These are phyloP conservation scores for Corymbia maculata DNA, from an alignment of 345 rosid genomes.

Conservation along the genomic window DNA sequence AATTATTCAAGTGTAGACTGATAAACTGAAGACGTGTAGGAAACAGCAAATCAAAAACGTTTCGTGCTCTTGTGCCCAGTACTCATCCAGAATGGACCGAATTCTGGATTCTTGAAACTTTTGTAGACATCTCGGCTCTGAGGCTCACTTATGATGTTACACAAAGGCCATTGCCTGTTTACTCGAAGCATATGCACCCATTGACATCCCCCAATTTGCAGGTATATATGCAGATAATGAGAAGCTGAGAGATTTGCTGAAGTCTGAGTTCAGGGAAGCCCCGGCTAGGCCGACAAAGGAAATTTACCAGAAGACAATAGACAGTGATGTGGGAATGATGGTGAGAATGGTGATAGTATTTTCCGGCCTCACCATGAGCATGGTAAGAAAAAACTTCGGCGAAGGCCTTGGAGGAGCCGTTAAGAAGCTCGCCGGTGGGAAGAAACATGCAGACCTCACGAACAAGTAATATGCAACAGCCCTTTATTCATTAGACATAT, in stretches of 20 bases:
- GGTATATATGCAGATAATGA: conserved; percentile 30
- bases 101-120: neutral
- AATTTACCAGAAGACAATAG: conserved; percentile 25
- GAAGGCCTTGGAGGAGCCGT: conserved; percentile 35
- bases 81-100: neutral
- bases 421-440: conserved; percentile 28
- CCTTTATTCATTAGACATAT: neutral
- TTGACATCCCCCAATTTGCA: conserved; percentile 5
- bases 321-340: conserved; percentile 25
- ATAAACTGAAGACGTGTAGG: neutral
- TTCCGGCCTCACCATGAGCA: conserved; percentile 30
- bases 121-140: neutral
- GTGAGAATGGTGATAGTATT: conserved; percentile 33
- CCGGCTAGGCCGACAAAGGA: conserved; percentile 29
- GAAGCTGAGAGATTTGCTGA: conserved; percentile 25
- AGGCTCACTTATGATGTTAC: neutral
- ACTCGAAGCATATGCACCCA: neutral
- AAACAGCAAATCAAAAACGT: neutral
- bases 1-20: neutral
- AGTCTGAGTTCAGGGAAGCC: conserved; percentile 20
- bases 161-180: neutral
- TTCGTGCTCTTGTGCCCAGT: neutral
- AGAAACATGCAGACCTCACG: conserved; percentile 28
- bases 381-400: conserved; percentile 27
- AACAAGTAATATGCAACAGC: conserved; percentile 10